Conservation (phyloP, 2,329 filamentous ascomycete species). For the Fusarium clavum region DNA sequence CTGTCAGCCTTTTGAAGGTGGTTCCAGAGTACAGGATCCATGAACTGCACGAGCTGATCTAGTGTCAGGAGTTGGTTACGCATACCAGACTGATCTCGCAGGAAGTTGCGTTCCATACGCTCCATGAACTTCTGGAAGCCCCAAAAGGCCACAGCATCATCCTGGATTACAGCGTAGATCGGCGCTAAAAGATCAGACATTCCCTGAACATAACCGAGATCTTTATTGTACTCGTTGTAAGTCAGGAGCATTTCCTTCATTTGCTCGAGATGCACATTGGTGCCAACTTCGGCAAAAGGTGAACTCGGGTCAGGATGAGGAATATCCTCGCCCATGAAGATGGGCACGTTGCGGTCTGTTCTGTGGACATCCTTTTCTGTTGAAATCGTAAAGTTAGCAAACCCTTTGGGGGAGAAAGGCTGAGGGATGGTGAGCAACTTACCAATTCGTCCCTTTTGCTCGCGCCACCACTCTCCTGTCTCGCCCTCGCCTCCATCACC, state of each 20-base stretch:
- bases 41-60: constrained; percentile 94
- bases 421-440: constrained; percentile 54
- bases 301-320: constrained; percentile 97
- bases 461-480: constrained; percentile 94
- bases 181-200: constrained; percentile 98
- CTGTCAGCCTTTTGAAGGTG: constrained; percentile 91
- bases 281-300: constrained; percentile 91
- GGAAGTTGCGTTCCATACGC: constrained; percentile 96
- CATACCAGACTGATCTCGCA: constrained; percentile 97
- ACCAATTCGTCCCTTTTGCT: constrained; percentile 95
- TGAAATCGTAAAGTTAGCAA: constrained; percentile 38
- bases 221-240: constrained; percentile 97
- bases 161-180: constrained; percentile 96
- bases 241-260: constrained; percentile 99
- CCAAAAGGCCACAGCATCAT: constrained; percentile 98
- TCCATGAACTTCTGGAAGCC: constrained; percentile 96
- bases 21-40: constrained; percentile 93
- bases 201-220: constrained; percentile 96
- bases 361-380: constrained; percentile 98
- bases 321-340: constrained; percentile 95
- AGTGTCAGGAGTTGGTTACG: constrained; percentile 88
- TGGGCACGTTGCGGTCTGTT: constrained; percentile 92
- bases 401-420: not conserved
- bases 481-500: constrained; percentile 84
- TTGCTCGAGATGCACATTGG: constrained; percentile 97